Conservation (phyloP, 1,284 basidiomycete genomes). For the Leucoagaricus sp. region DNA sequence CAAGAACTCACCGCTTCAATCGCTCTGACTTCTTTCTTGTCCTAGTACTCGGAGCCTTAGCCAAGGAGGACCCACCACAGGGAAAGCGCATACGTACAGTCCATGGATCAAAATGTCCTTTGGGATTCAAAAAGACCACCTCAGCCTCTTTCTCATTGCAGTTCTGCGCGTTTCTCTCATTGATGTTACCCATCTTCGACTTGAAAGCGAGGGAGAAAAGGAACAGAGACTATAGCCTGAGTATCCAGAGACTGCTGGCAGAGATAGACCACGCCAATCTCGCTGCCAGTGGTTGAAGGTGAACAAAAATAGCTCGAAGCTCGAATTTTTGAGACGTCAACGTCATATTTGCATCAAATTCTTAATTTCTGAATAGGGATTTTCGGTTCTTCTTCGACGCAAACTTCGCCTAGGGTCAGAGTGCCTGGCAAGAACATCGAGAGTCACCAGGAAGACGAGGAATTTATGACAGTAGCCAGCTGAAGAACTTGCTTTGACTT, state of each 20-base stretch:
- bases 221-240: background rate
- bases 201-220: background rate
- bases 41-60: background rate
- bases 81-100: slow-evolving; percentile 3
- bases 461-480: too few species aligned
- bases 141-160: background rate
- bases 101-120: slow-evolving; percentile 6
- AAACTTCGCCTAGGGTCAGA: too few species aligned
- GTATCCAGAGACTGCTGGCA: background rate
- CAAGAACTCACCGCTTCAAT: background rate
- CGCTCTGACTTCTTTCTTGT: background rate
- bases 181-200: background rate
- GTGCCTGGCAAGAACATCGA: too few species aligned
- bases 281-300: background rate
- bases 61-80: background rate
- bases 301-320: slow-evolving; percentile 8
- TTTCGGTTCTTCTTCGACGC: too few species aligned
- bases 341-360: background rate
- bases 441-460: too few species aligned
- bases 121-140: background rate
- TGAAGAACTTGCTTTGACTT: too few species aligned
- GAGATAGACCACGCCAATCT: background rate
- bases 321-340: background rate
- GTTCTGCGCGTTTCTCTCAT: slow-evolving; percentile 2
- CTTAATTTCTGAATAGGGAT: background rate